Base-by-base conservation (phyloP, 164 flowering plant genomes). In the Paratinospora sagittata region DNA sequence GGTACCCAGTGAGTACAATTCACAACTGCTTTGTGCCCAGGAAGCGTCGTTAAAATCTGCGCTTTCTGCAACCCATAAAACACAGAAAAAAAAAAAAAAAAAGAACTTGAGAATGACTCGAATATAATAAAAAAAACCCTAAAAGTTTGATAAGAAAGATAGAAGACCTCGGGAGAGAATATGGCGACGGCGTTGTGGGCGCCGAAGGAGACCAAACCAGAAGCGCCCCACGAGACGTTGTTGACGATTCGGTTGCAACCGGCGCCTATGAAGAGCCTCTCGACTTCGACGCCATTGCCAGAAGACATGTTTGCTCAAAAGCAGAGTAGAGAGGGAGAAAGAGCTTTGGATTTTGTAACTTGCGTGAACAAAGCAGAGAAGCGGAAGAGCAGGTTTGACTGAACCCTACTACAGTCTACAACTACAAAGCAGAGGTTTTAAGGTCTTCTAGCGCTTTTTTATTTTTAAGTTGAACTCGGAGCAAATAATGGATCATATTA, bases 1-100 rank as follows among this genome's bases (percentile, higher is more conserved):
- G 98, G 98, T 70, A 92, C 73, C 97, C 97, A 94, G 21, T 83
- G 85, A 43, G 97, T 94, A 78, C 97, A 92, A 65, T 94, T 94
- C 3, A 94, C 97, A 74, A 82, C 66, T 12, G 92, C 95, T 55
- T 86, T 90, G 76, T 94, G 97, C 64, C 96, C 98, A 1, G 96
- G 92, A 73, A 94, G 92, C 21, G 98, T 92, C 14, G 94, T 89
- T 81, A 86, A 63, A 75, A 94, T 90, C 78, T 85, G 94, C 1
- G 92, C 97, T 65, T 76, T 83, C 94, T 93, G 88, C 70, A 55
- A 6, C 6, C 33, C 67, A 45, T 5, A 13, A 27, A 26, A 64
- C 17, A 24, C n/a, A n/a, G n/a, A n/a, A n/a, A 73, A 72, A 67
- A n/a, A 33, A 1, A 64, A 8, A 47, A 43, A 67, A 6, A 63